These are phyloP conservation scores for Cordyceps militaris DNA, from an alignment of 2,329 filamentous ascomycete genomes.

Conservation along the genomic window DNA sequence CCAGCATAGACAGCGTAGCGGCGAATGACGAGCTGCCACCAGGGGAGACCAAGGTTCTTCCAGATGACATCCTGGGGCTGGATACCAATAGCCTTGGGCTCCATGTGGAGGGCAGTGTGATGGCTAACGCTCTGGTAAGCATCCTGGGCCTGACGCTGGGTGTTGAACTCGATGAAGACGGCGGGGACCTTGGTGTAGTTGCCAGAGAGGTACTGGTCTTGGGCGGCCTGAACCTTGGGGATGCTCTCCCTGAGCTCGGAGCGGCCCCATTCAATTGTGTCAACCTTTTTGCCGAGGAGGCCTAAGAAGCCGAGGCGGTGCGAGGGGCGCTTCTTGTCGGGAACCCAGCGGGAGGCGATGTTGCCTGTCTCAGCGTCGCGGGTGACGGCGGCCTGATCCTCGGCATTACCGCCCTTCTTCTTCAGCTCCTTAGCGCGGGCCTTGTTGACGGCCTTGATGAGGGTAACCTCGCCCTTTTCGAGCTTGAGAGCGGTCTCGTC, in stretches of 20 bases:
- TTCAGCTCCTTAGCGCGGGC: slow-evolving; percentile 28
- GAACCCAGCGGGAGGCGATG: slow-evolving; percentile 59
- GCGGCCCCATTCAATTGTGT: slow-evolving; percentile 81
- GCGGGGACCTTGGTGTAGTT: slow-evolving; percentile 59
- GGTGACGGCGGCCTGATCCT: slow-evolving; percentile 35
- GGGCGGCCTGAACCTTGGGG: slow-evolving; percentile 58
- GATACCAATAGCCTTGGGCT: slow-evolving; percentile 75
- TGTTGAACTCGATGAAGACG: slow-evolving; percentile 89
- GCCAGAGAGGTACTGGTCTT: slow-evolving; percentile 55
- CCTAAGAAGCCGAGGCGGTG: slow-evolving; percentile 60
- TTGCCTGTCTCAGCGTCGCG: slow-evolving; percentile 58
- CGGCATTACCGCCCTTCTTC: slow-evolving; percentile 22
- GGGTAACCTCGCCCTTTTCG: slow-evolving; percentile 73
- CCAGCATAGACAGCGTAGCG: slow-evolving; percentile 56
- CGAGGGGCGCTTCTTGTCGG: slow-evolving; percentile 59
- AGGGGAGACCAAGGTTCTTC: slow-evolving; percentile 61
- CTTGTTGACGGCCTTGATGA: slow-evolving; percentile 57
- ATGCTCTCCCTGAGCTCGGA: slow-evolving; percentile 47
- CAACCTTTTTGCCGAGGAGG: slow-evolving; percentile 59
- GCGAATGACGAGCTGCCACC: slow-evolving; percentile 71
- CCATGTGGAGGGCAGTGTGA: slow-evolving; percentile 76
- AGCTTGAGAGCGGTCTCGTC: slow-evolving; percentile 70
- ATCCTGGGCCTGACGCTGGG: slow-evolving; percentile 73
- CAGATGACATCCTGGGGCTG: slow-evolving; percentile 78
- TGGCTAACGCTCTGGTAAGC: slow-evolving; percentile 79